Conservation (phyloP, 805 yeast species). For the Cyberlindnera saturnus region DNA sequence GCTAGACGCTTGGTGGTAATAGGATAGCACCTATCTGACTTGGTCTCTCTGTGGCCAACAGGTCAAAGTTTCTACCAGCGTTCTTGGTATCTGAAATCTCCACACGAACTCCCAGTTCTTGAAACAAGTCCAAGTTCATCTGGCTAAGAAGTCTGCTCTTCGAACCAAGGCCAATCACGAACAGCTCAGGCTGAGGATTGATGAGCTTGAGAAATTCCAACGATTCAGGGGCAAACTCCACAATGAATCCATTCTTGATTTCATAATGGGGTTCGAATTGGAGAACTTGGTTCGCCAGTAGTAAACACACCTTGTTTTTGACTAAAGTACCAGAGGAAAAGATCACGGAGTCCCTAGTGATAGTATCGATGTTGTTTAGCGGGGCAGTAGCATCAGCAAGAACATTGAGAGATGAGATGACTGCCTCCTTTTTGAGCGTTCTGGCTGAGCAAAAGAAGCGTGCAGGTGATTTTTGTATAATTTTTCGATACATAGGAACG, state of each 20-base stretch:
- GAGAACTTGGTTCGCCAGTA: constrained; percentile 54
- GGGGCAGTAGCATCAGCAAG: constrained; percentile 39
- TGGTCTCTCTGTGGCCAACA: constrained; percentile 77
- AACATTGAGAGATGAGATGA: constrained; percentile 37
- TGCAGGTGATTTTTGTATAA: background rate
- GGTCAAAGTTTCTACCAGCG: constrained; percentile 66
- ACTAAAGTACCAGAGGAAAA: constrained; percentile 45
- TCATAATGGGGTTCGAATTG: constrained; percentile 43
- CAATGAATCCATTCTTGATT: constrained; percentile 40
- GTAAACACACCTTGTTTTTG: constrained; percentile 42
- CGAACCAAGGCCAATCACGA: constrained; percentile 67
- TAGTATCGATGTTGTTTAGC: constrained; percentile 43
- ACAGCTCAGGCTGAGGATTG: constrained; percentile 73
- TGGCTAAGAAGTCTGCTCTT: constrained; percentile 58
- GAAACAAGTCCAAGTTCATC: constrained; percentile 42
- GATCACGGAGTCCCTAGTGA: constrained; percentile 50
- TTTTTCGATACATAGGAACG: too few relatives aligned
- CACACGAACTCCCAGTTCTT: constrained; percentile 58
- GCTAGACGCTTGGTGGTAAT: constrained; percentile 48
- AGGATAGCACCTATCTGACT: constrained; percentile 66
- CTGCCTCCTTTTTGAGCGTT: constrained; percentile 7
- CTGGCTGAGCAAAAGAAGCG: constrained; percentile 3
- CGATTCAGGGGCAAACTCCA: constrained; percentile 41
- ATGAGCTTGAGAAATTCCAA: constrained; percentile 46
- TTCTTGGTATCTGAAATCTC: constrained; percentile 62